phyloP scores from a whole-genome alignment of 192 early-diverging fungal genomes.

The Podila epicladia region DNA sequence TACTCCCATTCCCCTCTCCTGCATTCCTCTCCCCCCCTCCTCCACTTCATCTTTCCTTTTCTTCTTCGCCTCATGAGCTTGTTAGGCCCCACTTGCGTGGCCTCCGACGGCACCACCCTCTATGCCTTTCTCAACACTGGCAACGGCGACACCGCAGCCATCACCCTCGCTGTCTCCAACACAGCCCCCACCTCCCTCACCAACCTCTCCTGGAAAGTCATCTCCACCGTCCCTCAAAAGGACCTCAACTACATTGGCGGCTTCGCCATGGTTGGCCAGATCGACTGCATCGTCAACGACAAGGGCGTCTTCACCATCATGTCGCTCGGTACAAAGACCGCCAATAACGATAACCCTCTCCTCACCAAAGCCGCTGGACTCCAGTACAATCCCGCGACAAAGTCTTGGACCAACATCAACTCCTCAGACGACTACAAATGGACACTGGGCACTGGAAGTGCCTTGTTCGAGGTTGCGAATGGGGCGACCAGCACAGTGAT shows the following conservation, averaged over 20 bases:
- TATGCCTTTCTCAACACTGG: constrained; percentile 1
- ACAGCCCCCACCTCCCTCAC: not conserved
- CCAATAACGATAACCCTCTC: not conserved
- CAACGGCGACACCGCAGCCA: not conserved
- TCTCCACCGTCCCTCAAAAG: constrained; percentile 1
- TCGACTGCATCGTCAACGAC: constrained; percentile 14
- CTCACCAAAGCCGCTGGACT: not conserved
- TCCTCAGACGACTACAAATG: constrained; percentile 11
- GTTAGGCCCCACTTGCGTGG: constrained; percentile 5
- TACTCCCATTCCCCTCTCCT: too few relatives aligned
- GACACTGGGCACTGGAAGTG: not conserved
- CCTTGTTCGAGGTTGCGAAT: not conserved
- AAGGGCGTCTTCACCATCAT: constrained; percentile 31
- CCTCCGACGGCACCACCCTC: constrained; percentile 20
- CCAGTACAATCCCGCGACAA: constrained; percentile 7
- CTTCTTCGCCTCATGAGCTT: too few relatives aligned
- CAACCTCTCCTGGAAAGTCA: constrained; percentile 22
- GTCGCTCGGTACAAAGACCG: not conserved
- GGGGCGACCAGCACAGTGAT: not conserved
- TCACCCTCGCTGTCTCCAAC: constrained; percentile 25
- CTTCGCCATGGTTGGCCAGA: not conserved
- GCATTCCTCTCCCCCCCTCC: too few relatives aligned
- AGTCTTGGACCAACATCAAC: constrained; percentile 24
- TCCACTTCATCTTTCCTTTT: too few relatives aligned
- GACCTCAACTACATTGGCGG: constrained; percentile 10